Evolutionary conservation across 495 filamentous ascomycete species (phyloP).

Genomic region (Annulohypoxylon nitens): DNA sequence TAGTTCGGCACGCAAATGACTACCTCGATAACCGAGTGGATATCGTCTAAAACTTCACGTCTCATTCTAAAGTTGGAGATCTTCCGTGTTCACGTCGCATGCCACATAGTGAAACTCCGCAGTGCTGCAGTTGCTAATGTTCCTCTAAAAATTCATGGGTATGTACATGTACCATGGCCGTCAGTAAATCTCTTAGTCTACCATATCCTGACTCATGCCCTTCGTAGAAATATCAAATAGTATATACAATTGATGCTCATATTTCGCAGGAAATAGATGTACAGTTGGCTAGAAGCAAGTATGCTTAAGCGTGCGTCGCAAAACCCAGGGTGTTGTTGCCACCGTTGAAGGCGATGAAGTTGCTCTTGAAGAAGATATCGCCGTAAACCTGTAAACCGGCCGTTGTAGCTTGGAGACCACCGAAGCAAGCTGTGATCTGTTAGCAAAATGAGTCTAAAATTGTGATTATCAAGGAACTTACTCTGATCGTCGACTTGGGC

Average conservation of each 20-base stretch:
- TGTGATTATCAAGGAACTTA: slow-evolving; percentile 48
- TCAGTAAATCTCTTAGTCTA: slow-evolving; percentile 33
- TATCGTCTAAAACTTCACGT: neutral
- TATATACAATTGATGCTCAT: slow-evolving; percentile 38
- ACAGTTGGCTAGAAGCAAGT: slow-evolving; percentile 10
- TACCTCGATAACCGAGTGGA: no score
- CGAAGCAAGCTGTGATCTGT: slow-evolving; percentile 71
- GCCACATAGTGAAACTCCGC: neutral
- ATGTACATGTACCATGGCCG: slow-evolving; percentile 31
- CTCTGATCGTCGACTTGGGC: slow-evolving; percentile 63
- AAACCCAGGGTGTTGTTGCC: slow-evolving; percentile 72
- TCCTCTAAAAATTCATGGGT: slow-evolving; percentile 33
- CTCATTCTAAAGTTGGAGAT: neutral
- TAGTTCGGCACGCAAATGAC: neutral
- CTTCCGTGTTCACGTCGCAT: neutral
- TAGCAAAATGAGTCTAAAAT: slow-evolving; percentile 12
- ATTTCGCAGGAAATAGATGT: slow-evolving; percentile 17
- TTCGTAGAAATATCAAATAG: slow-evolving; percentile 24
- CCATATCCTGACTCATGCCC: slow-evolving; percentile 24
- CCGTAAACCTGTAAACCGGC: slow-evolving; percentile 77
- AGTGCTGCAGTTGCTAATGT: slow-evolving; percentile 27
- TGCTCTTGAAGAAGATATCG: slow-evolving; percentile 82
- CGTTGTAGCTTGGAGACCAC: slow-evolving; percentile 75
- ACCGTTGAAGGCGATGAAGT: slow-evolving; percentile 83
- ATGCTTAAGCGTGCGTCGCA: slow-evolving; percentile 62